phyloP scores from a whole-genome alignment of 192 early-diverging fungal species.

The Coemansia sp. region DNA sequence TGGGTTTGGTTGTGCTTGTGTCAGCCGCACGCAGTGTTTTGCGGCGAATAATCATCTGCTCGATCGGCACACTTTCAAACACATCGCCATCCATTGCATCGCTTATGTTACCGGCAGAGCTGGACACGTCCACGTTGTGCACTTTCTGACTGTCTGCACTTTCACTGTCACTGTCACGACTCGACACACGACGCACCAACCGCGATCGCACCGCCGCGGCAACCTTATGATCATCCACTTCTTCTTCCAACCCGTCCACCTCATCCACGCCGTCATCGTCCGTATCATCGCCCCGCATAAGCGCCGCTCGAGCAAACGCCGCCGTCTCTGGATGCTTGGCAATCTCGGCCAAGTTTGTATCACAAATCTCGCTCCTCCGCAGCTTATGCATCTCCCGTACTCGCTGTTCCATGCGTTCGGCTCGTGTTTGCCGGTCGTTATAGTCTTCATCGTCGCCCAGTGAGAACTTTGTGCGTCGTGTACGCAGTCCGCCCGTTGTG shows the following conservation, averaged over 20 bases:
- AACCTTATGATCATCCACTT: slow-evolving; percentile 22
- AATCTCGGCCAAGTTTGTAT: slow-evolving; percentile 37
- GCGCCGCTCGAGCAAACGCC: slow-evolving; percentile 52
- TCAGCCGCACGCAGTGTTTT: slow-evolving; percentile 12
- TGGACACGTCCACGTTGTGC: neutral
- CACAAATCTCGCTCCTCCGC: slow-evolving; percentile 39
- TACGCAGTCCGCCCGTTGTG: slow-evolving; percentile 21
- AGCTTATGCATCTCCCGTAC: slow-evolving; percentile 16
- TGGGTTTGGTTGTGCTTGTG: neutral
- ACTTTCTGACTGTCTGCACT: neutral
- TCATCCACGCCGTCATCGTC: slow-evolving; percentile 19
- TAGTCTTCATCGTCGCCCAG: slow-evolving; percentile 46
- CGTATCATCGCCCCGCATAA: slow-evolving; percentile 23
- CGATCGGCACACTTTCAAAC: slow-evolving; percentile 36
- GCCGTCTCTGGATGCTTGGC: slow-evolving; percentile 54
- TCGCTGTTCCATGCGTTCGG: slow-evolving; percentile 50
- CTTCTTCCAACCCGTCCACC: slow-evolving; percentile 34
- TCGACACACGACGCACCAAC: slow-evolving; percentile 11
- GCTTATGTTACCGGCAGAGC: neutral
- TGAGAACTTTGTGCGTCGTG: slow-evolving; percentile 10
- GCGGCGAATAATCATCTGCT: slow-evolving; percentile 42
- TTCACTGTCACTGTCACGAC: slow-evolving; percentile 29
- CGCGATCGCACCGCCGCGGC: slow-evolving; percentile 26
- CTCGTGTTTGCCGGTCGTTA: slow-evolving; percentile 41
- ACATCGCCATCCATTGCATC: slow-evolving; percentile 15